These are phyloP conservation scores for Rubus parviflorus DNA, from an alignment of 306 rosid species.

Conservation along the genomic window DNA sequence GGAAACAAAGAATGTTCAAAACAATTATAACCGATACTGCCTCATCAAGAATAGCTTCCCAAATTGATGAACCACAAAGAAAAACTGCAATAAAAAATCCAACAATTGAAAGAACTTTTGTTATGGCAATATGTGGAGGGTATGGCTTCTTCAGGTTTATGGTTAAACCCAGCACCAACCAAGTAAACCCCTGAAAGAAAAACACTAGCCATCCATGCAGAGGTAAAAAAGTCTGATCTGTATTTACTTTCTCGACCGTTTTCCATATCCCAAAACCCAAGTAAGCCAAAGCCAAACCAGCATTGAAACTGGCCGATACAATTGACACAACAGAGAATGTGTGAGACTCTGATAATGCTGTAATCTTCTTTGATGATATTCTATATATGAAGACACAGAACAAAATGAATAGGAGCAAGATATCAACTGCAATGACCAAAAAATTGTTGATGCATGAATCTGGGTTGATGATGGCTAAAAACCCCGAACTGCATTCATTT, in stretches of 20 bases:
- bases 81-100: conserved; percentile 20
- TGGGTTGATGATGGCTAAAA: conserved; percentile 19
- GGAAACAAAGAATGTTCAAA: conserved; percentile 19
- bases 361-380: conserved; percentile 9
- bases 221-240: conserved; percentile 17
- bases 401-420: conserved; percentile 22
- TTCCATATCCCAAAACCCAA: conserved; percentile 31
- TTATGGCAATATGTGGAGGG: neutral
- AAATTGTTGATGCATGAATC: conserved; percentile 27
- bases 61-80: conserved; percentile 25
- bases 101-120: neutral
- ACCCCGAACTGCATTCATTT: conserved; percentile 12
- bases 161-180: conserved; percentile 26
- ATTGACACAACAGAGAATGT: conserved; percentile 1
- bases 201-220: conserved; percentile 28
- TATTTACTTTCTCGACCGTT: conserved; percentile 11
- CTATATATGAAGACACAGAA: conserved; percentile 6
- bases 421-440: conserved; percentile 18
- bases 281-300: conserved; percentile 28
- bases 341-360: conserved; percentile 1
- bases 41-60: conserved; percentile 2
- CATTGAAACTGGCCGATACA: conserved; percentile 13
- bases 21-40: conserved; percentile 14
- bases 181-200: conserved; percentile 28
- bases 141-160: conserved; percentile 18